Percentiles rank a stretch among this genome's conserved stretches.
Evolutionary conservation across 805 yeast species (phyloP).

Genomic region (Pichia kluyveri): DNA sequence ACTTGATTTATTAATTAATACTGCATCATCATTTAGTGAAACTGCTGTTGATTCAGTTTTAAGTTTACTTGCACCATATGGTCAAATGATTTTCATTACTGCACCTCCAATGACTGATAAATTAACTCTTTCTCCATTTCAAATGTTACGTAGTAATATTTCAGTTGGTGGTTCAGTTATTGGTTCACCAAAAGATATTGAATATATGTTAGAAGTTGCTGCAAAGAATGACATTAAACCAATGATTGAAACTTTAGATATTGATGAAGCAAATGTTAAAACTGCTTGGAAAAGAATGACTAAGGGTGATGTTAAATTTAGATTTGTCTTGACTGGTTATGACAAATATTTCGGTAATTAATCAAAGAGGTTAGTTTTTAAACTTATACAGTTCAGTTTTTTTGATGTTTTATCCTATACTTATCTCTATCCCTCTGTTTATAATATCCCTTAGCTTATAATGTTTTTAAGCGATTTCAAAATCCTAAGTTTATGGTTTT

Average conservation of each 20-base stretch:
- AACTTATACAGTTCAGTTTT: no score
- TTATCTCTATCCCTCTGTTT: no score
- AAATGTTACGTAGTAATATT: conserved; percentile 25
- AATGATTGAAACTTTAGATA: conserved; percentile 44
- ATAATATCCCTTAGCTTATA: no score
- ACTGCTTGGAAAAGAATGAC: conserved; percentile 39
- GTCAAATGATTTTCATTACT: conserved; percentile 24
- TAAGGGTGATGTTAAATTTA: conserved; percentile 42
- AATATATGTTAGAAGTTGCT: conserved; percentile 39
- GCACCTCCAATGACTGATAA: conserved; percentile 31
- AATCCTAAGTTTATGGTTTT: no score
- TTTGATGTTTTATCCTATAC: no score
- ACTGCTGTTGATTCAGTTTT: conserved; percentile 18
- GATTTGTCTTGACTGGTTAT: conserved; percentile 43
- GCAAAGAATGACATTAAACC: conserved; percentile 38
- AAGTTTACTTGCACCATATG: conserved; percentile 22
- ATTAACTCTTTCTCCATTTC: conserved; percentile 26
- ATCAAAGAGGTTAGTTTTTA: background rate
- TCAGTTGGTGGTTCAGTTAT: conserved; percentile 26
- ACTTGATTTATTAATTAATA: conserved; percentile 40
- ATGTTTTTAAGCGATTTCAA: no score
- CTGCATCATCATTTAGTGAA: conserved; percentile 35
- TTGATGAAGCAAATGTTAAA: conserved; percentile 33
- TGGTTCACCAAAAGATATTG: conserved; percentile 39
- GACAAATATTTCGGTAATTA: conserved; percentile 25